These are phyloP conservation scores for Gastrolobium villosum DNA, from an alignment of 306 rosid genomes.

Conservation along the genomic window DNA sequence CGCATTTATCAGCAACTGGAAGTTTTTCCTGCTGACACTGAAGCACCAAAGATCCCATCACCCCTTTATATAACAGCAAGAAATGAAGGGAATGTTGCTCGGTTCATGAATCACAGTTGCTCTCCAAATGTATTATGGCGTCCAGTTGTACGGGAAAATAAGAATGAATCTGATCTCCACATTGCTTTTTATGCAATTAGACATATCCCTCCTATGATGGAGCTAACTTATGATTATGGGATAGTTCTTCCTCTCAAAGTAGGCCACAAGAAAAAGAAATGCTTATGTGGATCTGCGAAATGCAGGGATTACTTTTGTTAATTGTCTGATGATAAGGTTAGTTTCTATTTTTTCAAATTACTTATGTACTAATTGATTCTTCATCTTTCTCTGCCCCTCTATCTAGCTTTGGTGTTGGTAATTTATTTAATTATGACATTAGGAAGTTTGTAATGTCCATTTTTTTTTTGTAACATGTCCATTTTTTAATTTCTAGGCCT, in stretches of 20 bases:
- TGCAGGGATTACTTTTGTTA: conserved; percentile 80
- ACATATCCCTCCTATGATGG: conserved; percentile 91
- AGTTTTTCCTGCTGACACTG: conserved; percentile 73
- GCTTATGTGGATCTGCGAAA: conserved; percentile 78
- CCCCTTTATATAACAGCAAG: conserved; percentile 76
- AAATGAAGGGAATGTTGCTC: conserved; percentile 88
- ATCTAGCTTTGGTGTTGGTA: conserved; percentile 20
- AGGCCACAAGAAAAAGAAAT: conserved; percentile 77
- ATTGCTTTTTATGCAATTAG: conserved; percentile 75
- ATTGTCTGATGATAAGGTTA: conserved; percentile 59
- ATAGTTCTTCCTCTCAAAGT: conserved; percentile 62
- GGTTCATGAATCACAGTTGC: conserved; percentile 98
- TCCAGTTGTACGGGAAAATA: conserved; percentile 73
- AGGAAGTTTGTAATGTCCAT: not conserved
- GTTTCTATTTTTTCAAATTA: conserved; percentile 37
- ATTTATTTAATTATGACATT: not conserved
- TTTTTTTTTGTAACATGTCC: not conserved
- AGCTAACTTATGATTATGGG: conserved; percentile 94
- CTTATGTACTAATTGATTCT: conserved; percentile 18
- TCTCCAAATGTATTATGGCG: conserved; percentile 89
- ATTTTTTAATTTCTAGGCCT: not conserved
- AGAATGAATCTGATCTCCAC: conserved; percentile 71
- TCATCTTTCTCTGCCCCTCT: not conserved
- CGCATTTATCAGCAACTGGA: conserved; percentile 77
- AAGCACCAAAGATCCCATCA: conserved; percentile 70